A percentile compares a stretch with the other conserved stretches of the same genome.
Evolutionary conservation across 2,329 filamentous ascomycete species (phyloP).

Genomic region (Ophiostoma perfectum): DNA sequence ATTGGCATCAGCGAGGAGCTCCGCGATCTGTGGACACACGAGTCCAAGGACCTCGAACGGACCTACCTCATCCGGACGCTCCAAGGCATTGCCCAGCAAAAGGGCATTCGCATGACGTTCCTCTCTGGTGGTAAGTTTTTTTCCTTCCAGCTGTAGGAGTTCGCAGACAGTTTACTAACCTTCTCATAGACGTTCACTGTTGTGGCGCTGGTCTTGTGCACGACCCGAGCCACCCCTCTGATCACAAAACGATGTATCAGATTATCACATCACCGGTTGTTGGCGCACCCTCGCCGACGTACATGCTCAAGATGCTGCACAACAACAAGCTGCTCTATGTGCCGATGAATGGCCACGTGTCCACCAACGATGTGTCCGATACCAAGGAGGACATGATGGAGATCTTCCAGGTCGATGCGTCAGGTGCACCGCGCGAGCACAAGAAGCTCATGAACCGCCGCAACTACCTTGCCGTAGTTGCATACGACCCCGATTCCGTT

Average conservation of each 20-base stretch:
- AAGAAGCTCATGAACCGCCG: conserved; percentile 89
- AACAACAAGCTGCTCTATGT: conserved; percentile 90
- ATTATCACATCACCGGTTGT: conserved; percentile 85
- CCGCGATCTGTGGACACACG: conserved; percentile 96
- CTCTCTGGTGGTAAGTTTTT: conserved; percentile 67
- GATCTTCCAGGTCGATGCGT: conserved; percentile 92
- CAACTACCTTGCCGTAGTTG: conserved; percentile 91
- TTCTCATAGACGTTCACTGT: conserved; percentile 63
- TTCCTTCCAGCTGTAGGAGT: neutral
- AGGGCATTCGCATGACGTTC: conserved; percentile 94
- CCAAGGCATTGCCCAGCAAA: conserved; percentile 91
- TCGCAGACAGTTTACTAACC: conserved; percentile 29
- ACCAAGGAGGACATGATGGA: conserved; percentile 99
- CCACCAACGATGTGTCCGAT: conserved; percentile 69
- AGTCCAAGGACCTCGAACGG: conserved; percentile 92
- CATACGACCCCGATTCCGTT: conserved; percentile 81
- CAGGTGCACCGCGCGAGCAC: conserved; percentile 72
- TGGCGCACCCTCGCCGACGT: conserved; percentile 75
- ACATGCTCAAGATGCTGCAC: conserved; percentile 92
- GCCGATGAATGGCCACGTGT: conserved; percentile 76
- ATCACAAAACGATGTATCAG: conserved; percentile 99
- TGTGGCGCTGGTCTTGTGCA: conserved; percentile 91
- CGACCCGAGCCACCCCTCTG: conserved; percentile 81
- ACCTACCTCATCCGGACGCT: conserved; percentile 95
- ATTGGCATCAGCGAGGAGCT: conserved; percentile 91